These are phyloP conservation scores for Geosmithia morbida DNA, from an alignment of 2,329 filamentous ascomycete genomes.

Conservation along the genomic window DNA sequence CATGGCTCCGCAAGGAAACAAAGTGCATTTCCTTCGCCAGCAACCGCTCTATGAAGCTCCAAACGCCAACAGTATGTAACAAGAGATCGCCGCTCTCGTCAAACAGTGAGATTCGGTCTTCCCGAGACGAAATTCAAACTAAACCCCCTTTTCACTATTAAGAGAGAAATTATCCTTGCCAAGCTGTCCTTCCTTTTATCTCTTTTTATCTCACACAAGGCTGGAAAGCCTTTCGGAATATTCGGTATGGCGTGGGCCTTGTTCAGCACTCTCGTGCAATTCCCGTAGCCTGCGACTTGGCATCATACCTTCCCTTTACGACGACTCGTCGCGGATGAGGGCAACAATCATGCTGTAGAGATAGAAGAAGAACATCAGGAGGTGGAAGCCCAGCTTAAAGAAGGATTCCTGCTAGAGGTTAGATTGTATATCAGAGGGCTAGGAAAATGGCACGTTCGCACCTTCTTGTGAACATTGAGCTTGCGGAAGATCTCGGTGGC, in stretches of 20 bases:
- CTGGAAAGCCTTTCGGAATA: background rate
- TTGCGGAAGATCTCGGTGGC: conserved; percentile 99
- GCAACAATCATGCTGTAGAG: conserved; percentile 98
- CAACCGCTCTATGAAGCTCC: conserved; percentile 10
- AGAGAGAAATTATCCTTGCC: background rate
- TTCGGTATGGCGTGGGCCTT: background rate
- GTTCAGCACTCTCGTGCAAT: background rate
- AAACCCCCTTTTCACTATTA: background rate
- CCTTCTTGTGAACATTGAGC: conserved; percentile 98
- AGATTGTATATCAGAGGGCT: conserved; percentile 3
- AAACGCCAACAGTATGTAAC: conserved; percentile 15
- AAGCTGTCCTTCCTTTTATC: background rate
- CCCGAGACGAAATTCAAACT: background rate
- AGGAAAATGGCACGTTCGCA: conserved; percentile 17
- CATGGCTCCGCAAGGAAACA: conserved; percentile 1
- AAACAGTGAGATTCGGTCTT: background rate
- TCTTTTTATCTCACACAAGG: background rate
- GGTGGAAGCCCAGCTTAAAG: conserved; percentile 95
- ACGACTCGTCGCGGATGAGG: conserved; percentile 85
- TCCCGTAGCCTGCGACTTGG: background rate
- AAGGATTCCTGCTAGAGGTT: conserved; percentile 69
- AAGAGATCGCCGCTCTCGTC: background rate
- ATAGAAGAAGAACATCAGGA: conserved; percentile 99
- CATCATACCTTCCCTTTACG: conserved; percentile 35
- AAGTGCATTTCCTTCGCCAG: conserved; percentile 1